Conservation (phyloP, 306 rosid species). For the Neltuma alba region DNA sequence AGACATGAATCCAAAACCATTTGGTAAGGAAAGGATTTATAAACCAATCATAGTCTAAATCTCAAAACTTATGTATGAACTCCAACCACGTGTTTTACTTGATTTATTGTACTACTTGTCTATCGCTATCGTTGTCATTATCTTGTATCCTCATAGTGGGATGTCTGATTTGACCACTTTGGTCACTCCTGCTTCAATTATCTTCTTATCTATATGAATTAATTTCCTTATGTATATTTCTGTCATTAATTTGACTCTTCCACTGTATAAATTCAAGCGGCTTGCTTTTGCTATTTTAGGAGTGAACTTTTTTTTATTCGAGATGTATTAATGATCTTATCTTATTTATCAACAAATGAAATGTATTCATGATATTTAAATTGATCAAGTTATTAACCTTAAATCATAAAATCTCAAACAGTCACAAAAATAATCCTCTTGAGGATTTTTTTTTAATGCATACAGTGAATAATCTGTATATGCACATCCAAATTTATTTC, state of each 20-base stretch:
- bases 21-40: not conserved
- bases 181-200: not conserved
- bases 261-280: not conserved
- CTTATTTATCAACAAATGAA: no score
- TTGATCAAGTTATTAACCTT: not conserved
- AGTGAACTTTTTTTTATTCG: not conserved
- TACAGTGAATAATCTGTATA: not conserved
- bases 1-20: not conserved
- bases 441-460: not conserved
- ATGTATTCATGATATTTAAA: not conserved
- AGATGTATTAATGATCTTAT: no score
- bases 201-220: not conserved
- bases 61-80: not conserved
- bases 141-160: slow-evolving; percentile 3
- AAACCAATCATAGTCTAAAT: not conserved
- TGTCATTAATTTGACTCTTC: not conserved
- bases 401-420: not conserved
- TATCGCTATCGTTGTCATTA: not conserved
- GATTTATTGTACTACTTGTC: not conserved
- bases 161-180: not conserved
- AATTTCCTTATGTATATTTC: not conserved
- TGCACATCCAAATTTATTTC: not conserved
- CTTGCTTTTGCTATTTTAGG: no score
- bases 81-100: not conserved
- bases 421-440: not conserved